Evolutionary conservation across 805 yeast genomes (phyloP).

Genomic region (Henningerozyma blattae): DNA sequence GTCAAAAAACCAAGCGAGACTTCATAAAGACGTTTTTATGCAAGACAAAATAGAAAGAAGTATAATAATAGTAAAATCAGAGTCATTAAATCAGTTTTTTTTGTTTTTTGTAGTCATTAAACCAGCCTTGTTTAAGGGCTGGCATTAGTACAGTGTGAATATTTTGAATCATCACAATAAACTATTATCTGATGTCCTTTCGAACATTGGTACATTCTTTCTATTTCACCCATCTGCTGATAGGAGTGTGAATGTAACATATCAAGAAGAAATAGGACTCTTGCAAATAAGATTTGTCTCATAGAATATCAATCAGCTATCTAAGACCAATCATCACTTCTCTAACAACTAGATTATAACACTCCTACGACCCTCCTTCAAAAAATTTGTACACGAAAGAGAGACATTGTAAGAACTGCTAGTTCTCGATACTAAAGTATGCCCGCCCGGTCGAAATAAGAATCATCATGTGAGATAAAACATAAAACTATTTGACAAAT

Average conservation of each 20-base stretch:
- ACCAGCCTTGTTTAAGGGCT: constrained; percentile 10
- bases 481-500: no score
- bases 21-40: no score
- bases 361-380: constrained; percentile 17
- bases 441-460: constrained; percentile 39
- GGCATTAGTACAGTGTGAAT: constrained; percentile 31
- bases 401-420: constrained; percentile 15
- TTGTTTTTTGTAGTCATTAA: constrained; percentile 24
- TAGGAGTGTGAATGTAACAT: no score
- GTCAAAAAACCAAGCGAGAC: no score
- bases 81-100: constrained; percentile 31
- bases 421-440: constrained; percentile 24
- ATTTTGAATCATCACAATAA: constrained; percentile 12
- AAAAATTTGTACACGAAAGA: constrained; percentile 28
- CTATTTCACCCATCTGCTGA: no score
- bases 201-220: no score
- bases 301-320: constrained; percentile 21
- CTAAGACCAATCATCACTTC: constrained; percentile 32
- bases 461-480: constrained; percentile 29
- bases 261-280: no score
- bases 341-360: constrained; percentile 12
- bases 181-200: constrained; percentile 1
- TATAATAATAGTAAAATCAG: constrained; percentile 12
- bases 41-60: no score
- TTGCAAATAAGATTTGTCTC: no score